phyloP scores from a whole-genome alignment of 495 filamentous ascomycete genomes.

The Trichoderma asperelloides region DNA sequence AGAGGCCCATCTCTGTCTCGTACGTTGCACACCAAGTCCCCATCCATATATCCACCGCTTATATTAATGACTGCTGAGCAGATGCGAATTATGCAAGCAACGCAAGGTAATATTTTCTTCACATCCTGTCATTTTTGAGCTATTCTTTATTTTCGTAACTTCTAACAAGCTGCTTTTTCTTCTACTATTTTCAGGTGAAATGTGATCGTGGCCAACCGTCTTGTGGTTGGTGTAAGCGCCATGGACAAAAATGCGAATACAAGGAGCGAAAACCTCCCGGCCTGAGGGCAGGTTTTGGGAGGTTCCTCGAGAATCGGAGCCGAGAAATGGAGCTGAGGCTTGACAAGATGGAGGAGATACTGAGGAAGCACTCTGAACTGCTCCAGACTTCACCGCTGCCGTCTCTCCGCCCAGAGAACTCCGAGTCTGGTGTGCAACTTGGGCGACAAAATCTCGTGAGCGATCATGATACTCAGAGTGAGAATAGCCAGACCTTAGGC shows the following conservation, averaged over 20 bases:
- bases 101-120: conserved; percentile 50
- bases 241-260: conserved; percentile 70
- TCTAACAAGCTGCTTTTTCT: not conserved
- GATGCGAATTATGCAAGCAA: conserved; percentile 76
- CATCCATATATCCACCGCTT: not conserved
- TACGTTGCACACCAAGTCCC: conserved; percentile 21
- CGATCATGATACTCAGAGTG: conserved; percentile 39
- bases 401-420: conserved; percentile 22
- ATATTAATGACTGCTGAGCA: conserved; percentile 19
- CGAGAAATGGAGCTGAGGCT: conserved; percentile 72
- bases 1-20: conserved; percentile 52
- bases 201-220: conserved; percentile 75
- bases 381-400: conserved; percentile 21
- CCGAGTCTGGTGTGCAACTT: conserved; percentile 38
- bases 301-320: conserved; percentile 20
- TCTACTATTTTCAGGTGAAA: conserved; percentile 46
- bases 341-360: conserved; percentile 43
- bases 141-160: not conserved
- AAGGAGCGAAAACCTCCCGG: conserved; percentile 81
- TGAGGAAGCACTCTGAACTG: conserved; percentile 41
- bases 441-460: conserved; percentile 35
- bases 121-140: not conserved
- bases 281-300: conserved; percentile 74
- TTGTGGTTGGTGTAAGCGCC: conserved; percentile 83
- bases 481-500: conserved; percentile 30